Conservation (phyloP, 1,284 basidiomycete species). For the Ustilago curta region DNA sequence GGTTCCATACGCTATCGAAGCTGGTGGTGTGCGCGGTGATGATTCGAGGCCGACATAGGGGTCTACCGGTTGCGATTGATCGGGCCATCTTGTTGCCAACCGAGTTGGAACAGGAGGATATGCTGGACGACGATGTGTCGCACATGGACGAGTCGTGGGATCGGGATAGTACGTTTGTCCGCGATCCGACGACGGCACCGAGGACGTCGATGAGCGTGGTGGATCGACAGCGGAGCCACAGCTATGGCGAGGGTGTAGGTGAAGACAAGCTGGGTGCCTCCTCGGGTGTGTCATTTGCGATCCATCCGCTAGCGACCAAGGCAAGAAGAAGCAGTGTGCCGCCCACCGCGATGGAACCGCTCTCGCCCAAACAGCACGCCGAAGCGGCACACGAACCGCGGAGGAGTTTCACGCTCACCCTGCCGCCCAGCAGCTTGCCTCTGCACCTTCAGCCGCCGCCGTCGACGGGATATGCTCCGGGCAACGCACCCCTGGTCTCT, state of each 20-base stretch:
- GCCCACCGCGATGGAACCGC: conserved; percentile 9
- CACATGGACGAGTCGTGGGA: conserved; percentile 39
- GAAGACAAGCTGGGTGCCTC: conserved; percentile 6
- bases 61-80: conserved; percentile 81
- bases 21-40: conserved; percentile 83
- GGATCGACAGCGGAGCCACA: conserved; percentile 20
- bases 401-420: conserved; percentile 30
- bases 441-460: conserved; percentile 11
- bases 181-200: conserved; percentile 12
- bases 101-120: conserved; percentile 62
- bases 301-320: conserved; percentile 8
- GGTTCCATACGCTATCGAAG: conserved; percentile 84
- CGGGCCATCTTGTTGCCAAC: conserved; percentile 74
- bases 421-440: conserved; percentile 34
- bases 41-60: conserved; percentile 91
- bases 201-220: conserved; percentile 21
- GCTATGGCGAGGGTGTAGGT: conserved; percentile 10
- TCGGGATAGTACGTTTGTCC: conserved; percentile 33
- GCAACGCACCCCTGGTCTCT: conserved; percentile 5
- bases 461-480: too few relatives aligned
- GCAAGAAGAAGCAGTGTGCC: conserved; percentile 34
- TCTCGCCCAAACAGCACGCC: conserved; percentile 22
- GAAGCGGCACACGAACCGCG: conserved; percentile 23
- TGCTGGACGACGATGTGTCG: conserved; percentile 49
- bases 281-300: conserved; percentile 43